These are phyloP conservation scores for Naganishia vishniacii DNA, from an alignment of 768 basidiomycete genomes.

Conservation along the genomic window DNA sequence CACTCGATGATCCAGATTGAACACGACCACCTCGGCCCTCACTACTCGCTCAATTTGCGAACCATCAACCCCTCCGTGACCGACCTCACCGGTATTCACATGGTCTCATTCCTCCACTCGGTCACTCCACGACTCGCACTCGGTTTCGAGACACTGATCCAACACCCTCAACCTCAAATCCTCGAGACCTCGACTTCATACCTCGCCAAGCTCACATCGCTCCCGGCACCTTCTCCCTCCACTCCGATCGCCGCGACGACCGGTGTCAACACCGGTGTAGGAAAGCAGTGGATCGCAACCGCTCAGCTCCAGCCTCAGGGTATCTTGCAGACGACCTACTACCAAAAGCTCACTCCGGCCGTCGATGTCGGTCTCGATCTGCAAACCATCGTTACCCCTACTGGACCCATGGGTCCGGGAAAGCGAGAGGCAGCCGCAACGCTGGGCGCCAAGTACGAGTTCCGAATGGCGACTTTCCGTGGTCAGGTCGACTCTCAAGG, in stretches of 20 bases:
- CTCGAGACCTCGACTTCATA: conserved; percentile 55
- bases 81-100: conserved; percentile 84
- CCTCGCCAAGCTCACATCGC: conserved; percentile 49
- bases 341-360: conserved; percentile 91
- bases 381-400: conserved; percentile 62
- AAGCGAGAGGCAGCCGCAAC: conserved; percentile 89
- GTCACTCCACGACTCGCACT: conserved; percentile 81
- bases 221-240: conserved; percentile 36
- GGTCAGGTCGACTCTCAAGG: conserved; percentile 92
- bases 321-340: conserved; percentile 84
- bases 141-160: conserved; percentile 77
- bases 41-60: conserved; percentile 79
- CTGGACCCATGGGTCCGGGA: conserved; percentile 54
- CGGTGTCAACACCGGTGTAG: conserved; percentile 32
- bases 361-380: conserved; percentile 96
- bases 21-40: conserved; percentile 84
- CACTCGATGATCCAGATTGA: conserved; percentile 91
- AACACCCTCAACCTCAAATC: conserved; percentile 64
- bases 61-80: conserved; percentile 83
- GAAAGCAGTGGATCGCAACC: conserved; percentile 76
- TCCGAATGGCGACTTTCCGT: conserved; percentile 85
- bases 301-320: conserved; percentile 78
- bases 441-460: conserved; percentile 91
- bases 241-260: conserved; percentile 35
- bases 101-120: conserved; percentile 87